A percentile compares a stretch with the other conserved stretches of the same genome.
These are phyloP conservation scores for Trichophyton verrucosum DNA, from an alignment of 2,329 filamentous ascomycete species.

Conservation along the genomic window DNA sequence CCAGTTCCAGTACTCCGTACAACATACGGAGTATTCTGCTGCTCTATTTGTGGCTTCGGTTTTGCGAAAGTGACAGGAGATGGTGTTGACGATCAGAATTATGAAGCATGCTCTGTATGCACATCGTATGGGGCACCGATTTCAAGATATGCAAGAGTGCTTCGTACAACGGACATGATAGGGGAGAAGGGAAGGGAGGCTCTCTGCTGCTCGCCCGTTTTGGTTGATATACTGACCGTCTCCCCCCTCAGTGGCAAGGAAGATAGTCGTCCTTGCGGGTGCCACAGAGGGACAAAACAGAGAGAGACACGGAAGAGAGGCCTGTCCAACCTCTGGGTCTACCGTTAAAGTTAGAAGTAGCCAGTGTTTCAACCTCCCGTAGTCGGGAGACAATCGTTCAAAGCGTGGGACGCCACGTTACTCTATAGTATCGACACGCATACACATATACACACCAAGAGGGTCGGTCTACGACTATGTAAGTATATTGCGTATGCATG, in stretches of 20 bases:
- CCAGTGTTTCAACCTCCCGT: neutral
- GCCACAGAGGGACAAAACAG: neutral
- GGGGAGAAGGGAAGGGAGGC: neutral
- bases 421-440: neutral
- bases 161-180: neutral
- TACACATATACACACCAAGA: neutral
- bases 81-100: neutral
- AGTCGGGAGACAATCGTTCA: neutral
- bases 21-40: neutral
- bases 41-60: neutral
- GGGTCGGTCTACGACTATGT: too few relatives aligned
- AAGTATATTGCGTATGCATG: too few relatives aligned
- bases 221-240: neutral
- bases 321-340: neutral
- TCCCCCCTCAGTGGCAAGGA: neutral
- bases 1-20: too few relatives aligned
- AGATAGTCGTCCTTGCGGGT: neutral
- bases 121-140: neutral
- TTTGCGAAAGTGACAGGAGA: neutral
- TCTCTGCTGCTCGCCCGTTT: neutral
- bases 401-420: neutral
- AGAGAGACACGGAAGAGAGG: neutral
- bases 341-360: neutral
- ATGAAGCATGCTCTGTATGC: neutral
- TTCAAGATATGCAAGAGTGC: neutral